These are phyloP conservation scores for Ganoderma boninense DNA, from an alignment of 1,284 basidiomycete species.

Conservation along the genomic window DNA sequence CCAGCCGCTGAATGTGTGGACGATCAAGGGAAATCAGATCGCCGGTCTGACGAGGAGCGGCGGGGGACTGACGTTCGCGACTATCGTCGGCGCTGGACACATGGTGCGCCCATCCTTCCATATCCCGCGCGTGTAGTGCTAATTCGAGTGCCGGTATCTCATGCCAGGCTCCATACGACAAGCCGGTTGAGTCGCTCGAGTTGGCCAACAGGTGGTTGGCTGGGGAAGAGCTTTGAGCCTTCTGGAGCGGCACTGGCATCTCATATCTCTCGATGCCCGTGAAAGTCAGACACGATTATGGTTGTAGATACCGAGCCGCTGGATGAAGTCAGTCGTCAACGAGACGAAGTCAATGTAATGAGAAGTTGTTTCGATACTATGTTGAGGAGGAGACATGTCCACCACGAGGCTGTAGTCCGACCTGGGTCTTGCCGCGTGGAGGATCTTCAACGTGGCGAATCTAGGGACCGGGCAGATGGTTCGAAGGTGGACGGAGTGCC, in stretches of 20 bases:
- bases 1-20: slow-evolving; percentile 63
- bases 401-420: no score
- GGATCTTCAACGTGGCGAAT: no score
- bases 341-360: no score
- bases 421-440: no score
- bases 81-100: slow-evolving; percentile 67
- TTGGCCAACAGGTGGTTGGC: slow-evolving; percentile 63
- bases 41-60: slow-evolving; percentile 67
- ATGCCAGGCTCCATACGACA: slow-evolving; percentile 65
- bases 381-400: no score
- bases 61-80: slow-evolving; percentile 70
- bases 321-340: no score
- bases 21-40: slow-evolving; percentile 50
- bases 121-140: background rate
- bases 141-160: background rate
- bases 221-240: slow-evolving; percentile 39
- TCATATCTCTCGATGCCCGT: no score
- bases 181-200: slow-evolving; percentile 62
- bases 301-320: background rate
- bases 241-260: background rate
- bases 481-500: no score
- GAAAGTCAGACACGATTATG: background rate
- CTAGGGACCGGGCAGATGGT: no score
- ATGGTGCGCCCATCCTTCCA: background rate
- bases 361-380: no score